These are phyloP conservation scores for Hyaloscypha finlandica DNA, from an alignment of 495 filamentous ascomycete species.

Conservation along the genomic window DNA sequence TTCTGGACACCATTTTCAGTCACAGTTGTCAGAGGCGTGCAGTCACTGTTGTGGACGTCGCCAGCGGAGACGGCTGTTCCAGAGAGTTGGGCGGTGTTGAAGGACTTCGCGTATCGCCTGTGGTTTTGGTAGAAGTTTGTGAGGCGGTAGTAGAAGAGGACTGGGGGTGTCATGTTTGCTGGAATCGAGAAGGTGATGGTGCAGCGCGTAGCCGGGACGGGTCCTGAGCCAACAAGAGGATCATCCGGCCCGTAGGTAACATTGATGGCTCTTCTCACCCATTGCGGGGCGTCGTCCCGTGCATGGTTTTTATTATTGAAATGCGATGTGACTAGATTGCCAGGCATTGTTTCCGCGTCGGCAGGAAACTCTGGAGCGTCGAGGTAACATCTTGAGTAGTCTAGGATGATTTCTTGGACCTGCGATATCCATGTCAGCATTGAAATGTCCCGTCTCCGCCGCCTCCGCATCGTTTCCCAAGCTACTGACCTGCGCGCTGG, in stretches of 20 bases:
- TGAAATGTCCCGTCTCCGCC: not conserved
- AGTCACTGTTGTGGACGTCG: constrained; percentile 66
- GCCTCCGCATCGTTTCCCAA: not conserved
- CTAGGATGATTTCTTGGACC: constrained; percentile 89
- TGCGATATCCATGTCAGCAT: constrained; percentile 38
- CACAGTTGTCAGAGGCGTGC: constrained; percentile 66
- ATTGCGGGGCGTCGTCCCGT: constrained; percentile 33
- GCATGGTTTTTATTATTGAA: constrained; percentile 56
- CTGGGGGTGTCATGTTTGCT: constrained; percentile 72
- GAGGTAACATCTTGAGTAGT: constrained; percentile 77
- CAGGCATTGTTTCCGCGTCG: constrained; percentile 46
- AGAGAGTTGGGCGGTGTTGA: constrained; percentile 79
- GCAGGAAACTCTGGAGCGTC: constrained; percentile 46
- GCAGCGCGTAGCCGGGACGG: constrained; percentile 49
- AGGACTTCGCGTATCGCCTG: constrained; percentile 88
- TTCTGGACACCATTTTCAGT: constrained; percentile 45
- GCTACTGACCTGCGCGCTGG: constrained; percentile 65
- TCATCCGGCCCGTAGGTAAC: constrained; percentile 20
- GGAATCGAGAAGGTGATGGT: constrained; percentile 75
- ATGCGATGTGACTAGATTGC: constrained; percentile 56
- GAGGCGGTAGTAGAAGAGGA: constrained; percentile 90
- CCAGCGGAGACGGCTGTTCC: constrained; percentile 63
- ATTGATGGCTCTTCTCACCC: constrained; percentile 39
- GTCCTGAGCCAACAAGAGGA: not conserved
- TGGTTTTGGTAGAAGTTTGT: constrained; percentile 99